Evolutionary conservation across 1,284 basidiomycete genomes (phyloP), one percentile per base, ranked within the genome.

Genomic region (Cryptococcus sp.): DNA sequence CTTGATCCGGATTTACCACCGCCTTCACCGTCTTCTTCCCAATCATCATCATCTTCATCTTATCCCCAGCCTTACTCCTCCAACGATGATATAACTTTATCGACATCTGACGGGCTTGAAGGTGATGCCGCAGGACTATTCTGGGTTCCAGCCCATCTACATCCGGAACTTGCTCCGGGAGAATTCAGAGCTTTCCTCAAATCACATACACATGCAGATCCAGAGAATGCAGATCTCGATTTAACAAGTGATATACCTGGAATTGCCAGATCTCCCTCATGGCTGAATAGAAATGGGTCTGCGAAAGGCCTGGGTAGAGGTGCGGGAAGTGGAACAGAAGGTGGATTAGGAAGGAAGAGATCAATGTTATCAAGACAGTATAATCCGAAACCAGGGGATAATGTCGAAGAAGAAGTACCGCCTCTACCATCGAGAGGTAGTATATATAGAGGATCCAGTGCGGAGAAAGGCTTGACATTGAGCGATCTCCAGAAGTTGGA

Each of bases 141-240:
- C 80, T 98, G 95, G 95, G 91, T 98, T 14, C 95, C 95, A 42
- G 95, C 95, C 13, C 85, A 88, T 55, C 81, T 97, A 30, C 95
- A 98, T 72, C 96, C 95, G 23, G 95, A 98, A 79, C 89, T 98
- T 70, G 95, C 94, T 1, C 96, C 96, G 8, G 86, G 86, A 51
- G 92, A 98, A 77, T 98, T 98, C 77, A 86, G 91, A 57, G 86
- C 86, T 33, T 97, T 98, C 71, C 84, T 98, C 64, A 90, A 94
- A 74, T 89, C 96, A 66, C 95, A 98, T 78, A 86, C 94, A 3
- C 73, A 73, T 38, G 62, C 56, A 78, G 84, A 71, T 78, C 82
- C 73, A 1, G 65, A 79, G 34, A 84, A 86, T 67, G 82, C 78
- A 35, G 51, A 69, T 58, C 57, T 44, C 61, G 56, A 65, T 61